phyloP scores from a whole-genome alignment of 208 protist genomes.

The Wallacemonas collosoma region DNA sequence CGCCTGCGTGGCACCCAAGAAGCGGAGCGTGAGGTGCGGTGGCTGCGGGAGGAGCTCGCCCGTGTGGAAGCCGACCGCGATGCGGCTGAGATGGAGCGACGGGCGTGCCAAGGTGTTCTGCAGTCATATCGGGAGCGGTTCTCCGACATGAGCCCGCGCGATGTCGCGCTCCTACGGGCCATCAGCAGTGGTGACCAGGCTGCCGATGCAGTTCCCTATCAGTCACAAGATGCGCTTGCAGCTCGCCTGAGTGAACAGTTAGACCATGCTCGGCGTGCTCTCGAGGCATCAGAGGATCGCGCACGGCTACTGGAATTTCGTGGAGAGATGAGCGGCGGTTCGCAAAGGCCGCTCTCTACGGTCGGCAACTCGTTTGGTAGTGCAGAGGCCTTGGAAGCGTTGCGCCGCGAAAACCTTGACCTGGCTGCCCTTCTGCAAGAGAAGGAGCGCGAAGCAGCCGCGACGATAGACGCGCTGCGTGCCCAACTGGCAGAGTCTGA shows the following conservation, averaged over 20 bases:
- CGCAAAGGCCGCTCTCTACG: no score
- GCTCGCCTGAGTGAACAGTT: constrained; percentile 7
- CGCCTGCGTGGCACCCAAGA: not conserved
- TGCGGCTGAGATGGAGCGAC: constrained; percentile 15
- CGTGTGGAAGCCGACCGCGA: constrained; percentile 17
- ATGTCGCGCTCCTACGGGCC: constrained; percentile 9
- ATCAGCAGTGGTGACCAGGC: not conserved
- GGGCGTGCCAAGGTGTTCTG: constrained; percentile 13
- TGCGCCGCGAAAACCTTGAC: constrained; percentile 16
- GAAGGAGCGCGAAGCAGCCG: constrained; percentile 44
- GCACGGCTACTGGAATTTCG: constrained; percentile 20
- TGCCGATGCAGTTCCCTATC: not conserved
- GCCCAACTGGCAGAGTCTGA: constrained; percentile 23
- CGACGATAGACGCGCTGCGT: constrained; percentile 39
- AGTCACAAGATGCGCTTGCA: not conserved
- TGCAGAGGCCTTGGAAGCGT: not conserved
- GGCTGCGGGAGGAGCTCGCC: constrained; percentile 25
- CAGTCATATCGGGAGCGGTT: constrained; percentile 14
- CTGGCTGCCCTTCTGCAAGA: constrained; percentile 36
- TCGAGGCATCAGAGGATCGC: constrained; percentile 17
- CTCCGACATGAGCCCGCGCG: constrained; percentile 1
- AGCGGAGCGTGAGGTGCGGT: constrained; percentile 22
- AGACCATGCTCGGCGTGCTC: not conserved
- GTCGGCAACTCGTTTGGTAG: no score
- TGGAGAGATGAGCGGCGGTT: not conserved